Evolutionary conservation across 2,329 filamentous ascomycete genomes (phyloP).

Genomic region (Ophiostoma piceae): DNA sequence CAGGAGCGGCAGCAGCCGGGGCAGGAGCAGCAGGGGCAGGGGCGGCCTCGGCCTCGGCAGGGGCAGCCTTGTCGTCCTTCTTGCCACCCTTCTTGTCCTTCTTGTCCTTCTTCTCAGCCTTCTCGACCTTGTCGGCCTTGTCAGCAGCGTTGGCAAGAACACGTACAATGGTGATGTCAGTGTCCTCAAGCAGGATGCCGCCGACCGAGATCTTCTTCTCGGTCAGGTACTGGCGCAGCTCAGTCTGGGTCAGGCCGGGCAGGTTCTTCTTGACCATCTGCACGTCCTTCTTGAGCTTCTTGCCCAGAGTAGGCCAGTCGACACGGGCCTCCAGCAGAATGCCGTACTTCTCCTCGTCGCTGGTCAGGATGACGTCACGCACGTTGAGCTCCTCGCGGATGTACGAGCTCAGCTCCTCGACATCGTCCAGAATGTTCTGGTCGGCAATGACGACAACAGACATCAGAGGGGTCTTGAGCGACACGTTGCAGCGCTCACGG

Average conservation of each 20-base stretch:
- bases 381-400: conserved; percentile 90
- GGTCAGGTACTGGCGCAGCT: conserved; percentile 73
- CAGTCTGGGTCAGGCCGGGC: conserved; percentile 67
- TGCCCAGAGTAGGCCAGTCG: conserved; percentile 90
- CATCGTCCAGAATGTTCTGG: conserved; percentile 75
- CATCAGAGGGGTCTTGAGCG: conserved; percentile 86
- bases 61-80: conserved; percentile 56
- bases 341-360: conserved; percentile 84
- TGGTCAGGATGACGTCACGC: conserved; percentile 74
- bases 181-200: conserved; percentile 74
- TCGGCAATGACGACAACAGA: conserved; percentile 87
- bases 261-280: conserved; percentile 87
- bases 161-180: conserved; percentile 77
- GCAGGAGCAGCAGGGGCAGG: conserved; percentile 3
- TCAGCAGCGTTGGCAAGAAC: conserved; percentile 65
- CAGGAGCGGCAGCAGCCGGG: not conserved
- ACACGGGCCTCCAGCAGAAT: conserved; percentile 86
- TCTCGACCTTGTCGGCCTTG: conserved; percentile 13
- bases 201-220: conserved; percentile 74
- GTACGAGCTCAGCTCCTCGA: conserved; percentile 80
- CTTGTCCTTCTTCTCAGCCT: conserved; percentile 35
- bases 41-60: not conserved
- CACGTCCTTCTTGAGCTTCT: conserved; percentile 96
- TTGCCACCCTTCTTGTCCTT: conserved; percentile 64
- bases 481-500: conserved; percentile 76